Evolutionary conservation across 371 early-diverging fungal species (phyloP).

Genomic region (Dinochytrium kinnereticum): DNA sequence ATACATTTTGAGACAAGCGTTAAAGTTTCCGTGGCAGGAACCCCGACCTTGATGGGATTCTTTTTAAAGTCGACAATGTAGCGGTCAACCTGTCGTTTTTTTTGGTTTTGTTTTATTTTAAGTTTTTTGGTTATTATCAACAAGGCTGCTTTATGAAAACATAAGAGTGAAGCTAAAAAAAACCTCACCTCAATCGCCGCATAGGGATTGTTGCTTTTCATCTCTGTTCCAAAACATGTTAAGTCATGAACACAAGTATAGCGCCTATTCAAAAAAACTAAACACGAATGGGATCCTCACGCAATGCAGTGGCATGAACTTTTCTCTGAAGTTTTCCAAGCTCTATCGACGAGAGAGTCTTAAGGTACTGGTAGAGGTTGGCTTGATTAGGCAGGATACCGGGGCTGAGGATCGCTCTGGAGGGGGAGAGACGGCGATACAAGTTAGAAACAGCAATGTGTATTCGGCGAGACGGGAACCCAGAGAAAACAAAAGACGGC

Average conservation of each 20-base stretch:
- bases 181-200: constrained; percentile 11
- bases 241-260: not conserved
- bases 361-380: not conserved
- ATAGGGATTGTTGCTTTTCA: not conserved
- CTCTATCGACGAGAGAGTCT: constrained; percentile 2
- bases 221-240: not conserved
- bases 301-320: constrained; percentile 9
- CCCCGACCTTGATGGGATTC: not conserved
- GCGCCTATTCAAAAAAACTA: too few species aligned
- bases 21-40: not conserved
- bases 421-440: too few species aligned
- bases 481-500: too few species aligned
- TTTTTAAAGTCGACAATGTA: constrained; percentile 13
- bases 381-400: not conserved
- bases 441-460: too few species aligned
- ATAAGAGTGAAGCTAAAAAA: too few species aligned
- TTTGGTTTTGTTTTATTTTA: too few species aligned
- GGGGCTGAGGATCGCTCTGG: not conserved
- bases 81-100: constrained; percentile 1
- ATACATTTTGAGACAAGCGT: constrained; percentile 9
- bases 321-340: constrained; percentile 9
- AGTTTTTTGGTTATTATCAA: too few species aligned
- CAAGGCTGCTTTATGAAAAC: too few species aligned
- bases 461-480: too few species aligned
- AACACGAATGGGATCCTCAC: constrained; percentile 6